These are phyloP conservation scores for Septoria petroselini DNA, from an alignment of 2,329 filamentous ascomycete genomes.

Conservation along the genomic window DNA sequence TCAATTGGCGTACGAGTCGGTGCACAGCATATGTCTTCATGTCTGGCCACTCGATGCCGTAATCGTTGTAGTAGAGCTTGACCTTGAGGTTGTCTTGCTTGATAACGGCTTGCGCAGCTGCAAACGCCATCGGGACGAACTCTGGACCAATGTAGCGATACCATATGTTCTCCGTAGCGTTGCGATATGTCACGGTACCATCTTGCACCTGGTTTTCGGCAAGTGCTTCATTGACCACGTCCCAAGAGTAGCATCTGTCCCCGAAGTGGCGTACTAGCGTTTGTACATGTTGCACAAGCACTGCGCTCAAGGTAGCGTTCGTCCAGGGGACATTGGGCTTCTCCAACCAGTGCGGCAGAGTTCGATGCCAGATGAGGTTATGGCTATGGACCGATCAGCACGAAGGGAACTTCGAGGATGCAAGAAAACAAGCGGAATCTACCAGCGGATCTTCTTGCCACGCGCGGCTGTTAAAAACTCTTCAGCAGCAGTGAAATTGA, in stretches of 20 bases:
- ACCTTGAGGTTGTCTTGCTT: constrained; percentile 19
- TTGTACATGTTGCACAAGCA: constrained; percentile 45
- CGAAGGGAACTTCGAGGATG: neutral
- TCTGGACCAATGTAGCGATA: constrained; percentile 32
- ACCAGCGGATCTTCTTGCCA: constrained; percentile 33
- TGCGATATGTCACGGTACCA: constrained; percentile 5
- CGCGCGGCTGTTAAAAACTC: constrained; percentile 28
- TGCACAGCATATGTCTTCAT: constrained; percentile 27
- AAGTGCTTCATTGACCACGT: constrained; percentile 20
- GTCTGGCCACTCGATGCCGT: constrained; percentile 30
- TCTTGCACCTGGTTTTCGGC: constrained; percentile 10
- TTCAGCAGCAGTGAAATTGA: constrained; percentile 32
- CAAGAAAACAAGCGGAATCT: neutral
- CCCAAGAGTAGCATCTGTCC: constrained; percentile 36
- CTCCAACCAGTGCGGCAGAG: constrained; percentile 42
- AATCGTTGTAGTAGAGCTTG: constrained; percentile 35
- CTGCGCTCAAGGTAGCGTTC: constrained; percentile 42
- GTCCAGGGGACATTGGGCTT: constrained; percentile 28
- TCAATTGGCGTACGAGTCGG: constrained; percentile 27
- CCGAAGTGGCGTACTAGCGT: constrained; percentile 41
- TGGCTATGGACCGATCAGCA: constrained; percentile 37
- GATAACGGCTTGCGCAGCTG: constrained; percentile 23
- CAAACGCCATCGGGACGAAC: constrained; percentile 32
- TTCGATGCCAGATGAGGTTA: constrained; percentile 44
- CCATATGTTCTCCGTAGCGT: constrained; percentile 27